Evolutionary conservation across 106 monocot genomes (phyloP), one percentile per base, ranked within the genome.

Genomic region (Ottelia alismoides): DNA sequence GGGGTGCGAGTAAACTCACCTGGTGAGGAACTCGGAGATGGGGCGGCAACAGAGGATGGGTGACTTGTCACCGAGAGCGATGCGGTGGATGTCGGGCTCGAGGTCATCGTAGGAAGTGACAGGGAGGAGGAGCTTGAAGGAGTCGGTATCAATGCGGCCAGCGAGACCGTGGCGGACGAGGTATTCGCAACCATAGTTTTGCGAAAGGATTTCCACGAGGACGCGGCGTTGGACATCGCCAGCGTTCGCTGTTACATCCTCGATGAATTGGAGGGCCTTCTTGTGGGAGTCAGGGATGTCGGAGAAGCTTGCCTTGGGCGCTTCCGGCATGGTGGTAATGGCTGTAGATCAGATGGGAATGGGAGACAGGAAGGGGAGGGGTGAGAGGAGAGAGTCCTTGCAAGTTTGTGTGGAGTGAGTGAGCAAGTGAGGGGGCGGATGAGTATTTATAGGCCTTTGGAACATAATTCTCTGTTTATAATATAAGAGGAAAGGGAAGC

Each of bases 61-160:
- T 12, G 61, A 61, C 11, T 20, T 31, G 47, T 61, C 47, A 4
- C 61, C 61, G 29, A 48, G 32, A 25, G 47, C 61, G 46, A 61
- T 61, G 47, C 48, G 61, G 27, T 61, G 47, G 61, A 61, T 49
- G 18, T 61, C 61, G 18, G 61, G 47, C 46, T 61, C 27, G 28
- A 61, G 46, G 20, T 61, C 61, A 26, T 61, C 61, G 48, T 61
- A 61, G 26, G 46, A 48, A 27, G 49, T 49, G 28, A 61, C 48
- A 20, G 61, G 61, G 40, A 61, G 46, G 21, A 43, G 32, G 24
- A 20, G n/a, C 48, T 61, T 61, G 61, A 61, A 61, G 27, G 48
- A 48, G 18, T 28, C 25, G n/a, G 28, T 46, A 48, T 61, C 61
- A n/a, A 48, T 61, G 27, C 23, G 27, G 25, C 61, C 61, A 11